A percentile compares a stretch with the other conserved stretches of the same genome.
Evolutionary conservation across 495 filamentous ascomycete species (phyloP).

Genomic region (Aspergillus hancockii): DNA sequence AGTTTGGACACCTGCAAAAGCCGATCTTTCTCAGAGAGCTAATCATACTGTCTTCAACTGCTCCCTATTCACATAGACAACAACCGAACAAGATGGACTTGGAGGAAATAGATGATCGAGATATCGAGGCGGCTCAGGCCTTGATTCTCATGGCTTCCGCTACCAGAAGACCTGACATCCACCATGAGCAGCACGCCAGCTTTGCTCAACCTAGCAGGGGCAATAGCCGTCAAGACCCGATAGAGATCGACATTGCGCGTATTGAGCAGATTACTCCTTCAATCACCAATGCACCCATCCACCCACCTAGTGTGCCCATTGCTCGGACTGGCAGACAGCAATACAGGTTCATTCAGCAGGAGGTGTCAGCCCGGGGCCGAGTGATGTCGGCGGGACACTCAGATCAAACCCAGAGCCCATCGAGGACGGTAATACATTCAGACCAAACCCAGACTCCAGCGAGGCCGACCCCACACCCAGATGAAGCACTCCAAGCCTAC

Average conservation of each 20-base stretch:
- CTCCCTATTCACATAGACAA: background rate
- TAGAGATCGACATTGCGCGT: background rate
- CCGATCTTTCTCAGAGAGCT: background rate
- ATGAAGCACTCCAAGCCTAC: conserved; percentile 26
- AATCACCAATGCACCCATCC: background rate
- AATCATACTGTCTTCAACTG: background rate
- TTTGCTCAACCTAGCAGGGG: background rate
- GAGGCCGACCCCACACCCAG: background rate
- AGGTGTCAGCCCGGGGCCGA: background rate
- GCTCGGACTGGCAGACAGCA: background rate
- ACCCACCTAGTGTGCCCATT: background rate
- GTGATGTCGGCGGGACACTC: background rate
- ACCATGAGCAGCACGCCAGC: background rate
- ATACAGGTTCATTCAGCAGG: background rate
- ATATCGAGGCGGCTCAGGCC: background rate
- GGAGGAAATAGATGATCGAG: background rate
- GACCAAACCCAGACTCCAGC: background rate
- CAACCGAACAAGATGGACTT: background rate
- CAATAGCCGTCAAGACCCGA: background rate
- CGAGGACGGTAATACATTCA: too few species aligned
- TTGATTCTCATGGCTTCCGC: background rate
- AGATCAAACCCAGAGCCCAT: background rate
- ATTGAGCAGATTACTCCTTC: background rate
- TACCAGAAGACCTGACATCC: background rate
- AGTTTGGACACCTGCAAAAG: background rate